Base-by-base conservation (phyloP, 1,284 basidiomycete genomes). In the Papiliotrema laurentii region DNA sequence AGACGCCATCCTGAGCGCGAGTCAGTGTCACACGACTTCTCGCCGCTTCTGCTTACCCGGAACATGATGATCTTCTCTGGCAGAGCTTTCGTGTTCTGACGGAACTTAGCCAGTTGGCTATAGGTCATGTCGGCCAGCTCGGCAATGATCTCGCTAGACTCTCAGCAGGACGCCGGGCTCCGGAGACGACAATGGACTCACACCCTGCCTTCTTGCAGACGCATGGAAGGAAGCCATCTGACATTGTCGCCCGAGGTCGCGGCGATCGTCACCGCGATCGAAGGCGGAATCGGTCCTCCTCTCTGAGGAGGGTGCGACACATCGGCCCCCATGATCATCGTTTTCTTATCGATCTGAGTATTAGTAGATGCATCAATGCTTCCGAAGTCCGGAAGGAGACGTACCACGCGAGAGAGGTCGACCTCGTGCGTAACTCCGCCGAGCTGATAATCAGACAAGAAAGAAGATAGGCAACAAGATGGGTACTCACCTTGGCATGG, bases 1-100 rank as follows among this genome's bases (percentile, higher is more conserved):
- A 72, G 0, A 78, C 75, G 43, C 76, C 77, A 52, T 78, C 76
- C n/a, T n/a, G n/a, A n/a, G n/a, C n/a, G n/a, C n/a, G n/a, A n/a
- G n/a, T n/a, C n/a, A n/a, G n/a, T n/a, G n/a, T n/a, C n/a, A n/a
- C n/a, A n/a, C n/a, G n/a, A n/a, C n/a, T n/a, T n/a, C n/a, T n/a
- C n/a, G n/a, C n/a, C n/a, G n/a, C n/a, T n/a, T n/a, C n/a, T n/a
- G n/a, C n/a, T n/a, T n/a, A n/a, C n/a, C 41, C 76, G 72, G 68
- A 75, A 75, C 59, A 77, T 69, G 45, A 75, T 53, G 41, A 77
- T 70, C 41, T 64, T 69, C 13, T 63, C 50, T 0, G 75, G 72
- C 16, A 70, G 58, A n/a, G 52, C 52, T 39, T 64, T 68, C 45
- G 58, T 64, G 49, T 69, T 68, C 11, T 47, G 46, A 35, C 64